A percentile compares a stretch with the other conserved stretches of the same genome.
Conservation (phyloP, 371 early-diverging fungal species). For the Rhizopus stolonifer region DNA sequence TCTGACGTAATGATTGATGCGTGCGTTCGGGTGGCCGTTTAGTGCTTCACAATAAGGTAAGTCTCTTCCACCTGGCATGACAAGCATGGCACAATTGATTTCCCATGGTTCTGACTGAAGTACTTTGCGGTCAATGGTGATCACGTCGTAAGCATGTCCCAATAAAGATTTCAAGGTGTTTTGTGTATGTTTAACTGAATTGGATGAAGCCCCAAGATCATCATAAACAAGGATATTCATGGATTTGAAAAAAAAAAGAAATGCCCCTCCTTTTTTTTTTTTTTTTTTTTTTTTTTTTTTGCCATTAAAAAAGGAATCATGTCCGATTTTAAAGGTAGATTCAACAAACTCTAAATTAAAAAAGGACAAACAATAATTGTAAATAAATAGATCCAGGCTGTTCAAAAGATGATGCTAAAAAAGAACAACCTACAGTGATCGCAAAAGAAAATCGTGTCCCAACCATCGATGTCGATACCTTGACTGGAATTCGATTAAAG, state of each 20-base stretch:
- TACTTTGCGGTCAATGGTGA: slow-evolving; percentile 68
- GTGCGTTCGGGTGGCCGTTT: slow-evolving; percentile 52
- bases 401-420: too few relatives aligned
- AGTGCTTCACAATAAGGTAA: slow-evolving; percentile 74
- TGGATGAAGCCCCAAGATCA: slow-evolving; percentile 70
- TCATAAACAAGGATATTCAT: slow-evolving; percentile 88
- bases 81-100: slow-evolving; percentile 72
- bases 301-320: neutral
- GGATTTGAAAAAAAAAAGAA: neutral
- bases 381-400: too few relatives aligned
- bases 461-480: slow-evolving; percentile 10
- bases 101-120: slow-evolving; percentile 83
- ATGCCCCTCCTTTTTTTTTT: neutral
- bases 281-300: neutral
- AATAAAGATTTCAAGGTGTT: slow-evolving; percentile 65
- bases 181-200: slow-evolving; percentile 63
- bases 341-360: too few relatives aligned
- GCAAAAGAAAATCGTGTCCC: neutral
- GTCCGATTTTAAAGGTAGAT: too few relatives aligned
- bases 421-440: too few relatives aligned
- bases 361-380: too few relatives aligned
- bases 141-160: slow-evolving; percentile 78
- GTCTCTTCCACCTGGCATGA: slow-evolving; percentile 90
- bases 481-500: slow-evolving; percentile 19
- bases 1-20: slow-evolving; percentile 69